Evolutionary conservation across 768 basidiomycete species (phyloP).

Genomic region (Albatrellus ellisii): DNA sequence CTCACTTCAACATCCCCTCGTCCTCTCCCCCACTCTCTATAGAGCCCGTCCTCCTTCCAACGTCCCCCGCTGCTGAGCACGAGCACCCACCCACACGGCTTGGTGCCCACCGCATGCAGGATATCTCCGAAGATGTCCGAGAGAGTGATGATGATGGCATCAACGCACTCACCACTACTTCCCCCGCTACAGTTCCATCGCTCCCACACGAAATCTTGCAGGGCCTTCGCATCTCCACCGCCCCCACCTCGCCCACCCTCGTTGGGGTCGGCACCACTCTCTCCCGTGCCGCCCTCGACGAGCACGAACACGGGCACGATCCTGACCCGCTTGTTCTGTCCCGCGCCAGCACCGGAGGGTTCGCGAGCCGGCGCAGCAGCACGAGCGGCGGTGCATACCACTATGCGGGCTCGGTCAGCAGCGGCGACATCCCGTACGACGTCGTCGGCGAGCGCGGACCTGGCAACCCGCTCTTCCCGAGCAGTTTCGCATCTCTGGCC

Average conservation of each 20-base stretch:
- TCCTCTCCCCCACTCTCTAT: constrained; percentile 20
- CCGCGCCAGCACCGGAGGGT: neutral
- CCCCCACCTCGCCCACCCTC: constrained; percentile 20
- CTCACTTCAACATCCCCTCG: too few relatives aligned
- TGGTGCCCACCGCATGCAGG: constrained; percentile 24
- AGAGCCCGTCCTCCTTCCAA: constrained; percentile 37
- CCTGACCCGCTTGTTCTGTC: neutral
- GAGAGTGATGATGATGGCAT: constrained; percentile 7
- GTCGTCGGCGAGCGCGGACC: constrained; percentile 50
- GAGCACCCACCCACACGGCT: constrained; percentile 20
- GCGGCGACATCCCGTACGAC: constrained; percentile 27
- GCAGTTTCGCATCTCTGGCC: constrained; percentile 60
- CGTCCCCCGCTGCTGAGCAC: constrained; percentile 13
- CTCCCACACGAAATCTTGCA: constrained; percentile 24
- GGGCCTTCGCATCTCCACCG: constrained; percentile 42
- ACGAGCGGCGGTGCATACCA: constrained; percentile 4
- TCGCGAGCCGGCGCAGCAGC: constrained; percentile 5
- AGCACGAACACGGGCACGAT: constrained; percentile 15
- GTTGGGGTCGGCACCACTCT: constrained; percentile 6
- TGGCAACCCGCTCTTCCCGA: constrained; percentile 73
- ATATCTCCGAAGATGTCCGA: constrained; percentile 14
- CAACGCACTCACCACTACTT: neutral
- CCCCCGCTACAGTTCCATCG: neutral
- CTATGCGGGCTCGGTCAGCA: constrained; percentile 9
- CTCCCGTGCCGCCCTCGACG: constrained; percentile 12